A percentile compares a stretch with the other conserved stretches of the same genome.
phyloP scores from a whole-genome alignment of 345 rosid species.

The Eucalyptus virginea region DNA sequence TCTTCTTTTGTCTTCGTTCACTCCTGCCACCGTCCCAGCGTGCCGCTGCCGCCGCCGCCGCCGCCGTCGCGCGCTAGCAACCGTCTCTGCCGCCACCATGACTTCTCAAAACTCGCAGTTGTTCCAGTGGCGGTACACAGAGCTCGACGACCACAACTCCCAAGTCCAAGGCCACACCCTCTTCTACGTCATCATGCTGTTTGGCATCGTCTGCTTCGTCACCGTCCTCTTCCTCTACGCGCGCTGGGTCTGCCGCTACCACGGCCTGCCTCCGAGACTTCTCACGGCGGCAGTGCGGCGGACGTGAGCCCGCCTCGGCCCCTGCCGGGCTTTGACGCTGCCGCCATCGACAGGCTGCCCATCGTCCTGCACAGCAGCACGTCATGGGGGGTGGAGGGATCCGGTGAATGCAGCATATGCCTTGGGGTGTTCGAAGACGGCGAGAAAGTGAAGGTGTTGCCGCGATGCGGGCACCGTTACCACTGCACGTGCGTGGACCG shows the following conservation, averaged over 20 bases:
- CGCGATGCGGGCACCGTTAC: slow-evolving; percentile 45
- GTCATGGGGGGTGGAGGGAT: background rate
- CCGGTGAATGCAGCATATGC: slow-evolving; percentile 54
- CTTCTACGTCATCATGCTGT: slow-evolving; percentile 20
- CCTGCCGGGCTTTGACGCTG: slow-evolving; percentile 4
- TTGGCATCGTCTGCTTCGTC: slow-evolving; percentile 5
- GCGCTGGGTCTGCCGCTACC: slow-evolving; percentile 25
- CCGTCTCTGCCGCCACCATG: background rate
- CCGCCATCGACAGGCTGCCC: slow-evolving; percentile 7
- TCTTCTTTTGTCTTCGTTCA: background rate
- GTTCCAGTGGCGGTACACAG: slow-evolving; percentile 33
- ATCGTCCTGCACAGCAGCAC: background rate
- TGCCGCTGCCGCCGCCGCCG: background rate
- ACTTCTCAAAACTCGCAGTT: slow-evolving; percentile 1
- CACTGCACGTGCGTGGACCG: slow-evolving; percentile 60
- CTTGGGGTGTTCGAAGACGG: slow-evolving; percentile 59
- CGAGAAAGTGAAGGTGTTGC: slow-evolving; percentile 57
- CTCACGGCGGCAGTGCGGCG: background rate
- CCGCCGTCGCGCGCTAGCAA: background rate
- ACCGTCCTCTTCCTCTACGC: slow-evolving; percentile 20
- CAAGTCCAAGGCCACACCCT: slow-evolving; percentile 22
- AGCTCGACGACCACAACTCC: slow-evolving; percentile 24
- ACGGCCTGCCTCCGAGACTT: background rate
- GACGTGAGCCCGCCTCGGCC: background rate
- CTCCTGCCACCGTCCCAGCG: background rate